A percentile compares a stretch with the other conserved stretches of the same genome.
These are phyloP conservation scores for Boletellus emodensis DNA, from an alignment of 768 basidiomycete genomes.

Conservation along the genomic window DNA sequence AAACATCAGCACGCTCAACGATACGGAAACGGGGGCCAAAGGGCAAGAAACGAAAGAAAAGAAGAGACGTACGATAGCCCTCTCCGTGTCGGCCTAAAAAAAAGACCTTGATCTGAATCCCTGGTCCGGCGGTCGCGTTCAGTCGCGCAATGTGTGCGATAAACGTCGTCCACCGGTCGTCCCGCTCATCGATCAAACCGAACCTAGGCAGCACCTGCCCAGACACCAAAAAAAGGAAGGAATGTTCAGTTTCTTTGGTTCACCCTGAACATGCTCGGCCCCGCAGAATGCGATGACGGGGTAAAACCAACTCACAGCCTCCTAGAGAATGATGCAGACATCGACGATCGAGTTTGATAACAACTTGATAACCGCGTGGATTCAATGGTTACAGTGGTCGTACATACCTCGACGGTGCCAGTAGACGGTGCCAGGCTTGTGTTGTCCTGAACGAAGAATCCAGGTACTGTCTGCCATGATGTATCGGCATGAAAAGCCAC, in stretches of 20 bases:
- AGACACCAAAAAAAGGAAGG: neutral
- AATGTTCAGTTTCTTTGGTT: too few relatives aligned
- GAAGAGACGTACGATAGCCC: slow-evolving; percentile 35
- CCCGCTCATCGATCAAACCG: slow-evolving; percentile 39
- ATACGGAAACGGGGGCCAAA: too few relatives aligned
- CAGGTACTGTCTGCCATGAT: slow-evolving; percentile 9
- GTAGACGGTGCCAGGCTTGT: neutral
- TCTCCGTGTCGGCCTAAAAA: slow-evolving; percentile 69
- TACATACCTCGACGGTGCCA: slow-evolving; percentile 6
- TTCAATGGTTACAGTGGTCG: neutral
- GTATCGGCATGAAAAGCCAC: neutral
- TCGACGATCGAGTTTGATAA: neutral
- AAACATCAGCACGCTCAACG: neutral
- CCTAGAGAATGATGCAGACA: slow-evolving; percentile 1
- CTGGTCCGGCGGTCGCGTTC: slow-evolving; percentile 11
- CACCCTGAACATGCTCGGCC: too few relatives aligned
- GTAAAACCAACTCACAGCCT: slow-evolving; percentile 13
- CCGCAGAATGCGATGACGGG: neutral
- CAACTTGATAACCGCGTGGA: too few relatives aligned
- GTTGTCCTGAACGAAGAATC: slow-evolving; percentile 24
- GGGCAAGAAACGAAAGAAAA: neutral
- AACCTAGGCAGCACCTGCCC: slow-evolving; percentile 21
- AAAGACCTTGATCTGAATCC: slow-evolving; percentile 46
- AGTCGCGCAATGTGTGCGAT: slow-evolving; percentile 39
- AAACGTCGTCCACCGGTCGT: slow-evolving; percentile 48